Evolutionary conservation across 2,329 filamentous ascomycete species (phyloP).

Genomic region (Fusarium sarcochroum): DNA sequence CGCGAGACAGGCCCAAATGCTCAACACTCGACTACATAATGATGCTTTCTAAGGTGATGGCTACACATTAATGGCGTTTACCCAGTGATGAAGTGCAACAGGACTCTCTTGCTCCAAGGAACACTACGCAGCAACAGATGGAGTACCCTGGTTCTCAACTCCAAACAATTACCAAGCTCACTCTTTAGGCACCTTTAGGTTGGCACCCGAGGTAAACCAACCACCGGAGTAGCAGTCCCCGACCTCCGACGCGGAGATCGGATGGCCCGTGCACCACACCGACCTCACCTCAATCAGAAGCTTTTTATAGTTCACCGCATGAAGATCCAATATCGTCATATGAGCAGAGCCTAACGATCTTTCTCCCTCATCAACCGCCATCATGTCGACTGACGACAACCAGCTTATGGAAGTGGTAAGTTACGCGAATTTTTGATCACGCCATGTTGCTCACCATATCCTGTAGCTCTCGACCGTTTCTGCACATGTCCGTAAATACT

Average conservation of each 20-base stretch:
- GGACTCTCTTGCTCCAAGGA: too few relatives aligned
- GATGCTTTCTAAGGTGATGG: too few relatives aligned
- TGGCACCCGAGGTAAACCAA: too few relatives aligned
- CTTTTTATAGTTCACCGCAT: constrained; percentile 45
- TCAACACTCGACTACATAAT: too few relatives aligned
- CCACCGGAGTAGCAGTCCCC: constrained; percentile 32
- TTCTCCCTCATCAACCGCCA: constrained; percentile 50
- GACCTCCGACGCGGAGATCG: constrained; percentile 40
- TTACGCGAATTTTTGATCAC: constrained; percentile 7
- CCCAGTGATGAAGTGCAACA: too few relatives aligned
- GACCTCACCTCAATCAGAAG: constrained; percentile 39
- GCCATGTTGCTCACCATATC: constrained; percentile 23
- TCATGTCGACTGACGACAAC: constrained; percentile 85
- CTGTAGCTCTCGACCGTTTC: constrained; percentile 67
- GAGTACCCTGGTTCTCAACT: too few relatives aligned
- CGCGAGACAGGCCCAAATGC: too few relatives aligned
- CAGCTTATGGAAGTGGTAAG: constrained; percentile 83
- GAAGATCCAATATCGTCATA: constrained; percentile 50
- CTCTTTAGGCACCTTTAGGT: too few relatives aligned
- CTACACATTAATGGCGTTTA: too few relatives aligned
- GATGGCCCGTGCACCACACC: constrained; percentile 43
- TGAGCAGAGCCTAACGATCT: constrained; percentile 45
- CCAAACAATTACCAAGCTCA: too few relatives aligned
- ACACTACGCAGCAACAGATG: too few relatives aligned
- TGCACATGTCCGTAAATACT: constrained; percentile 78